A percentile compares a stretch with the other conserved stretches of the same genome.
These are phyloP conservation scores for Agaricales sp. DNA, from an alignment of 1,284 basidiomycete species.

Conservation along the genomic window DNA sequence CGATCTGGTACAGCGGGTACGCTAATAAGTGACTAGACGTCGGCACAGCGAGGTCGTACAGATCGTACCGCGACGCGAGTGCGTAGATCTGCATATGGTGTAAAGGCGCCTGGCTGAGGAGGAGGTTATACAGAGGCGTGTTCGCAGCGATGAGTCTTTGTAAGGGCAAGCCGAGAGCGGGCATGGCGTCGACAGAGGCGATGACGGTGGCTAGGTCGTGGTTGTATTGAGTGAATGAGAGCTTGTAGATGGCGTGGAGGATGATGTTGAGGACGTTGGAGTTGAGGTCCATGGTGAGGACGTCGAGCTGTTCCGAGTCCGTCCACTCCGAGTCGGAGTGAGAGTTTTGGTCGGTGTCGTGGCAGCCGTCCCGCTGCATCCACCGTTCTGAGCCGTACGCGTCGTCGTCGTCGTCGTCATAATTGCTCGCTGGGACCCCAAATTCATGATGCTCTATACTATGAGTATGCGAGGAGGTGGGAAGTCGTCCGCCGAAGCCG, in stretches of 20 bases:
- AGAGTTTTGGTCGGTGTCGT: no score
- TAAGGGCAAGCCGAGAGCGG: constrained; percentile 23
- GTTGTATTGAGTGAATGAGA: constrained; percentile 51
- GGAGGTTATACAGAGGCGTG: constrained; percentile 27
- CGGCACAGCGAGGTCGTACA: constrained; percentile 49
- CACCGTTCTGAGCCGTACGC: no score
- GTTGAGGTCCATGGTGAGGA: not conserved
- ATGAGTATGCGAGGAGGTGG: constrained; percentile 10
- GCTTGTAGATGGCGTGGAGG: constrained; percentile 48
- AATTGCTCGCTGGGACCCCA: not conserved
- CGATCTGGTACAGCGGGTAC: constrained; percentile 41
- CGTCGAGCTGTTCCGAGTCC: constrained; percentile 19
- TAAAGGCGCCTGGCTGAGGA: constrained; percentile 45
- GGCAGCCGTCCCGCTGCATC: constrained; percentile 22
- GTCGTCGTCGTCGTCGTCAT: no score
- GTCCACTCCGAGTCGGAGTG: constrained; percentile 32
- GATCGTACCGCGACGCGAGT: constrained; percentile 42
- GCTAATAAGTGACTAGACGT: constrained; percentile 52
- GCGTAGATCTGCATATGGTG: constrained; percentile 48
- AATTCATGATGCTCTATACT: not conserved
- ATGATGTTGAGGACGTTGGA: constrained; percentile 50
- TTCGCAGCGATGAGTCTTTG: constrained; percentile 13
- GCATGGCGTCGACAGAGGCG: constrained; percentile 33
- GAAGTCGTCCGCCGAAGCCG: constrained; percentile 38
- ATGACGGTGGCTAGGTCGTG: constrained; percentile 40